Base-by-base conservation (phyloP, 148 eudicot species). In the Rhododendron ferrugineum region DNA sequence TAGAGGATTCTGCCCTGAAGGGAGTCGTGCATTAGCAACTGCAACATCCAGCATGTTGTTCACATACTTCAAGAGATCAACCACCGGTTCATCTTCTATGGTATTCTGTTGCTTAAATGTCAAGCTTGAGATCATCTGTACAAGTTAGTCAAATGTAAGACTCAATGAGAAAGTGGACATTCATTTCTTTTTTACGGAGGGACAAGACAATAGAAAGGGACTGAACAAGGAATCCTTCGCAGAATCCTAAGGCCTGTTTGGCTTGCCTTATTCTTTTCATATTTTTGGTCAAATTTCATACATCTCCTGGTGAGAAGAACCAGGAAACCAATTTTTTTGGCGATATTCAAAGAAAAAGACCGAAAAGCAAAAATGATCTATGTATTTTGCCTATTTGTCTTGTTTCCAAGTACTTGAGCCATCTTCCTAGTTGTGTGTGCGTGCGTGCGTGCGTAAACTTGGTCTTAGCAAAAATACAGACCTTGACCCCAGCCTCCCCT, bases 81-180 rank as follows among this genome's bases (percentile, higher is more conserved):
- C 93, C 92, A 95, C 88, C 4, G 99, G 99, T 60, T 91, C 93
- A 79, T 93, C 98, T 4, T 83, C 87, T 46, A 97, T 86, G 0
- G 94, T 93, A 84, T 95, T 95, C 87, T 95, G 98, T 92, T 97
- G 99, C 90, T 91, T 91, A 80, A 97, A 97, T 66, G 98, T 92
- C 86, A 97, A 89, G 87, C 93, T 95, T 80, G 99, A 95, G 83
- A 97, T 89, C 98, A 97, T 97, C 99, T 97, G 95, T 60, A 49
- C 34, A 88, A 90, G 44, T 36, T 56, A 78, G 62, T 85, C 58
- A 46, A 49, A 15, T 14, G 3, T 76, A 76, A 60, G 44, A 76
- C 9, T 23, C 23, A 44, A 46, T 23, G 32, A 78, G 10, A 10
- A n/a, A 23, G 47, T 52, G 16, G 58, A 42, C 16, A 49, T 14